phyloP scores from a whole-genome alignment of 179 eudicot genomes.

The Camellia oleifera region DNA sequence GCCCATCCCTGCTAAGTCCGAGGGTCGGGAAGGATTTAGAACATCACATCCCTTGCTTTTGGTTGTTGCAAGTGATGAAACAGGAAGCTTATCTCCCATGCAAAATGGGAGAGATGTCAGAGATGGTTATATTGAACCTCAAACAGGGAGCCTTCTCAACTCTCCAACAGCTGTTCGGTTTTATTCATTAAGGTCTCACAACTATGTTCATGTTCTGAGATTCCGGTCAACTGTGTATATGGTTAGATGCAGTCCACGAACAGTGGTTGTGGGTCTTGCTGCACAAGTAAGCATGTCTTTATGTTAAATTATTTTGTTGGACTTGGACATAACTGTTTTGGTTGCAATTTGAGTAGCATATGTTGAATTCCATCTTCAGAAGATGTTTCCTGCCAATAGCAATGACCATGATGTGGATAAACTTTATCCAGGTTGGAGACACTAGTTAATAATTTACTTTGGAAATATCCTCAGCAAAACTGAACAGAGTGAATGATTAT shows the following conservation, averaged over 20 bases:
- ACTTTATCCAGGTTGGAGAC: not conserved
- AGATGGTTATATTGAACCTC: constrained; percentile 61
- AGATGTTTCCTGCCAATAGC: not conserved
- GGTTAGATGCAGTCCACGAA: constrained; percentile 87
- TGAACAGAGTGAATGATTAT: not conserved
- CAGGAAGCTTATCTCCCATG: constrained; percentile 41
- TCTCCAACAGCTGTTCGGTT: constrained; percentile 91
- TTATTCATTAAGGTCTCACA: constrained; percentile 84
- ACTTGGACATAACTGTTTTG: not conserved
- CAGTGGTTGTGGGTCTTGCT: constrained; percentile 83
- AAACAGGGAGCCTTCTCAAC: constrained; percentile 43
- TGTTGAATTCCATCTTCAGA: not conserved
- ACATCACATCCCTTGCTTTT: constrained; percentile 77
- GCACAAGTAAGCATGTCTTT: constrained; percentile 64
- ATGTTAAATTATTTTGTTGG: not conserved
- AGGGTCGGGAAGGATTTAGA: constrained; percentile 62
- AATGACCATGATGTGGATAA: not conserved
- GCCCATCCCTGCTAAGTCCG: constrained; percentile 63
- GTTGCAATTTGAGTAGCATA: not conserved
- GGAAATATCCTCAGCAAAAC: not conserved
- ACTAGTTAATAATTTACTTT: constrained; percentile 8
- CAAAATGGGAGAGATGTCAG: constrained; percentile 63
- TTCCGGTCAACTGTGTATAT: constrained; percentile 78
- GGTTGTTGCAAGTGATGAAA: constrained; percentile 90
- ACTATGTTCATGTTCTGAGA: constrained; percentile 76